Evolutionary conservation across 1,284 basidiomycete species (phyloP).

Genomic region (Ganoderma meredithae): DNA sequence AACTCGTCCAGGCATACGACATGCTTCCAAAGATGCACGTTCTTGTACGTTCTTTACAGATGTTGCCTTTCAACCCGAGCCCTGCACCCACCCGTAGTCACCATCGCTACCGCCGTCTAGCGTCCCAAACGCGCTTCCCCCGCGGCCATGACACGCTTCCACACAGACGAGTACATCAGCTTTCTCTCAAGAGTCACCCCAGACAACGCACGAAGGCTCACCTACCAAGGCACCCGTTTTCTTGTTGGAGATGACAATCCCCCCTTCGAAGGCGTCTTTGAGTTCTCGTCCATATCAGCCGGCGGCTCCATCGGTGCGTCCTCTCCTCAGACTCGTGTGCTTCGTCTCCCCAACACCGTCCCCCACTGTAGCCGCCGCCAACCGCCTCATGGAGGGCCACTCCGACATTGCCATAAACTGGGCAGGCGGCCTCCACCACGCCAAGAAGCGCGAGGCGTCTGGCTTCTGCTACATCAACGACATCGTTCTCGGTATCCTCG

Average conservation of each 20-base stretch:
- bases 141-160: constrained; percentile 90
- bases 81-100: not conserved
- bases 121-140: constrained; percentile 83
- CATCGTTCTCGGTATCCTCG: constrained; percentile 90
- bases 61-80: not conserved
- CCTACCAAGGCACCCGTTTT: constrained; percentile 84
- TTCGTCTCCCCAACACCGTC: not conserved
- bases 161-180: constrained; percentile 98
- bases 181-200: constrained; percentile 90
- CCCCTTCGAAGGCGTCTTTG: constrained; percentile 95
- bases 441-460: constrained; percentile 95
- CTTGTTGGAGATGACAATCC: constrained; percentile 96
- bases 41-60: constrained; percentile 61
- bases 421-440: constrained; percentile 98
- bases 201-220: constrained; percentile 86
- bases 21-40: constrained; percentile 94
- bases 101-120: constrained; percentile 59
- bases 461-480: constrained; percentile 99
- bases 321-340: not conserved
- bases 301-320: constrained; percentile 87
- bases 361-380: constrained; percentile 75
- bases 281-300: constrained; percentile 96
- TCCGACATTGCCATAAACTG: constrained; percentile 97
- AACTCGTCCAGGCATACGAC: constrained; percentile 89
- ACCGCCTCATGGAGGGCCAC: constrained; percentile 81